Base-by-base conservation (phyloP, 495 filamentous ascomycete genomes). In the Ascodesmis nigricans region DNA sequence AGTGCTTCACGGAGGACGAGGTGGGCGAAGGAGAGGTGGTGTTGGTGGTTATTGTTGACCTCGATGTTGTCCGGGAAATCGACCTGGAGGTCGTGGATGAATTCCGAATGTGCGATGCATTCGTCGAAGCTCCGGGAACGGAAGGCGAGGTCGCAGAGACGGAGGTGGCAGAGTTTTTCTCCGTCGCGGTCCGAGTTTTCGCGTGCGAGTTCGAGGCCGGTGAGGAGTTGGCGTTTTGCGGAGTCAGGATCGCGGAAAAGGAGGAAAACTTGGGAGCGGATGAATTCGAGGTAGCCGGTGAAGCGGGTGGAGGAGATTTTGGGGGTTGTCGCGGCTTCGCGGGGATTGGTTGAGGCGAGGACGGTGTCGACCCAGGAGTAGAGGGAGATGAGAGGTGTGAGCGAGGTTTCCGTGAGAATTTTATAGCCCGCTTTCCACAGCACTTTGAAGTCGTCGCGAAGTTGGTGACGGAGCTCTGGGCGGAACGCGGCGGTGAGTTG, bases 71-170 rank as follows among this genome's bases (percentile, higher is more conserved):
- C 39, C n/a, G 33, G 18, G 2, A 41, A 35, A 3, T 29, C 22
- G 11, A 21, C 13, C 27, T 24, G 31, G 28, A 21, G 25, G 14
- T 31, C 35, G 4, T 35, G 39, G n/a, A 39, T 31, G 28, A 16
- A 39, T 21, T 38, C 39, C 9, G 26, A 21, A 15, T 41, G 35
- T 9, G 28, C 21, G 16, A 41, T 41, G 11, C 39, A 38, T 32
- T 41, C 39, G 5, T 5, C 28, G 33, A 33, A 41, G 17, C 33
- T 39, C 13, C 35, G 34, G 9, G 38, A 35, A 17, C 38, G 33
- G n/a, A 41, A 41, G 2, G 39, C 33, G 21, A 41, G 35, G 11
- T 41, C 34, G 8, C 21, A 41, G 27, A 41, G 39, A 14, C 39
- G 35, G 16, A 26, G 31, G 11, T 38, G 26, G 15, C 36, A 20